Evolutionary conservation across 2,329 filamentous ascomycete species (phyloP).

Genomic region (Pseudogymnoascus verrucosus): DNA sequence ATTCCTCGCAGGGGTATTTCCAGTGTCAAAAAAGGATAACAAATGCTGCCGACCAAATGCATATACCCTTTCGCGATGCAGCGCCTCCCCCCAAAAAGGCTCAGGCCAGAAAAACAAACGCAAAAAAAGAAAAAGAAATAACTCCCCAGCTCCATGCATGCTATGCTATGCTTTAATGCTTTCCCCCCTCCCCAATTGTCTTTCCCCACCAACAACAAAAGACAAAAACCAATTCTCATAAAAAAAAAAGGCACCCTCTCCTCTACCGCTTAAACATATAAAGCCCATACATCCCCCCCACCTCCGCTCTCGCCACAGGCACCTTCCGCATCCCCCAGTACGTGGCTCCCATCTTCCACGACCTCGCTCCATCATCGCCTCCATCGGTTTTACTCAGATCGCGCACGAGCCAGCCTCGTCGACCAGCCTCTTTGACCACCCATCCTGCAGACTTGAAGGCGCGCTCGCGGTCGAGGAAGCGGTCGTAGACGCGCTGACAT

Average conservation of each 20-base stretch:
- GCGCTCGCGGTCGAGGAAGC: conserved; percentile 38
- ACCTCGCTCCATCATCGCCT: conserved; percentile 48
- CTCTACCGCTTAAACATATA: conserved; percentile 45
- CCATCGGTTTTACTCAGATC: conserved; percentile 21
- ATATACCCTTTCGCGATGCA: neutral
- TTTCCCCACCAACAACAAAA: neutral
- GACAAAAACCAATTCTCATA: neutral
- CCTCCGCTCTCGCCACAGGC: conserved; percentile 45
- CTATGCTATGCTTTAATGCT: neutral
- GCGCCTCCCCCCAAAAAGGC: neutral
- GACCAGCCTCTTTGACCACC: conserved; percentile 62
- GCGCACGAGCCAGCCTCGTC: conserved; percentile 57
- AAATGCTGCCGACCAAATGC: neutral
- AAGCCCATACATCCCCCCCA: conserved; percentile 50
- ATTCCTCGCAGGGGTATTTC: neutral
- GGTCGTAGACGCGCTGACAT: conserved; percentile 57
- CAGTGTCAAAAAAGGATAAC: neutral
- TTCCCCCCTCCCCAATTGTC: neutral
- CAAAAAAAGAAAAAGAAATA: neutral
- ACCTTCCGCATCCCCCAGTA: conserved; percentile 77
- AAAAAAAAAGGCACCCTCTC: neutral
- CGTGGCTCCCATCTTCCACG: conserved; percentile 78
- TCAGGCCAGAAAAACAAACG: neutral
- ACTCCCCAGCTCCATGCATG: neutral
- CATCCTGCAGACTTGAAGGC: conserved; percentile 55